Conservation (phyloP, 345 rosid species). For the Psidium friedrichsthalianum region DNA sequence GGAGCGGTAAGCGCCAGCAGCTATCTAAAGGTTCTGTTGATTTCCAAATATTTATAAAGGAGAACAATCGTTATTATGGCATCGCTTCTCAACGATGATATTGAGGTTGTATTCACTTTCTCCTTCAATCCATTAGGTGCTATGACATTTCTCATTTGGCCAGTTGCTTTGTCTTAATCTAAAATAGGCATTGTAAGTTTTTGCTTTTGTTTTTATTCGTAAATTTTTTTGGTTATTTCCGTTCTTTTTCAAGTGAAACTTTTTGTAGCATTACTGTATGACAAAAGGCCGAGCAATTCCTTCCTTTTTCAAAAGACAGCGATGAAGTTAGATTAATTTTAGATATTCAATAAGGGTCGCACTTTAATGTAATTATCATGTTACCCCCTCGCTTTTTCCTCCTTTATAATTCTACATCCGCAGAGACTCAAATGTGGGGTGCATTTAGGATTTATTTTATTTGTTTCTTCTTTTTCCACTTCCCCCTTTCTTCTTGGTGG, state of each 20-base stretch:
- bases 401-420: too few species aligned
- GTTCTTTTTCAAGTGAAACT: too few species aligned
- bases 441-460: too few species aligned
- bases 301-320: not conserved
- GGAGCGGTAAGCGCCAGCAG: not conserved
- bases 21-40: not conserved
- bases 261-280: not conserved
- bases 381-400: too few species aligned
- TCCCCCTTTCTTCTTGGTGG: too few species aligned
- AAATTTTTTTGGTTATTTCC: too few species aligned
- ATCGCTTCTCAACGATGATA: not conserved
- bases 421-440: too few species aligned
- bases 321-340: not conserved
- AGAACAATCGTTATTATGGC: not conserved
- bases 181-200: not conserved
- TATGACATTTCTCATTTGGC: not conserved
- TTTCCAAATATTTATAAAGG: not conserved
- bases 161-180: not conserved
- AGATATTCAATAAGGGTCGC: not conserved
- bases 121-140: not conserved
- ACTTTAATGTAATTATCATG: too few species aligned
- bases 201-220: not conserved
- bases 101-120: not conserved
- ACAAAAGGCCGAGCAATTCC: not conserved
- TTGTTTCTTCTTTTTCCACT: too few species aligned